Evolutionary conservation across 108 stramenopile species (phyloP).

Genomic region (Mayamaea pseudoterrestris): DNA sequence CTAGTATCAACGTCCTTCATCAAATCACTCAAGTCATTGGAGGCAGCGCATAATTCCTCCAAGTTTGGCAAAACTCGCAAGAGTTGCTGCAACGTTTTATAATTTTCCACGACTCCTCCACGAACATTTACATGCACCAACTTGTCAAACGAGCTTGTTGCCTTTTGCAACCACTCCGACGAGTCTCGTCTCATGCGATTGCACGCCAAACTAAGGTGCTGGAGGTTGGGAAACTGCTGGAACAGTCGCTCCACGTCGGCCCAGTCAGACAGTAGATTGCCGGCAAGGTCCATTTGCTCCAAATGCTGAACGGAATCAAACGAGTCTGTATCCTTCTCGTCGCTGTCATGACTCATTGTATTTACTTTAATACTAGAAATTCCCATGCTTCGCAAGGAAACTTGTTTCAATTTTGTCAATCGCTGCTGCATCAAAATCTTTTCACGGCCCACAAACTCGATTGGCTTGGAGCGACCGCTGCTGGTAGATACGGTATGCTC

Average conservation of each 20-base stretch:
- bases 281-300: conserved; percentile 66
- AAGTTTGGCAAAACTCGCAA: conserved; percentile 51
- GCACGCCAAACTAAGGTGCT: conserved; percentile 48
- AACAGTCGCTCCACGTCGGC: conserved; percentile 30
- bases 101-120: too few relatives aligned
- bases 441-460: conserved; percentile 77
- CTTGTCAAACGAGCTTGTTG: too few relatives aligned
- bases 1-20: too few relatives aligned
- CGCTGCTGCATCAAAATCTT: conserved; percentile 68
- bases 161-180: too few relatives aligned
- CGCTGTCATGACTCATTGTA: too few relatives aligned
- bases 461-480: conserved; percentile 57
- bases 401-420: conserved; percentile 43
- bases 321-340: too few relatives aligned
- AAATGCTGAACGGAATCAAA: conserved; percentile 28
- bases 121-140: conserved; percentile 39
- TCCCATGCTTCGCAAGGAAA: conserved; percentile 64
- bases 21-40: conserved; percentile 51
- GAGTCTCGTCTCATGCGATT: conserved; percentile 63
- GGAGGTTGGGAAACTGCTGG: conserved; percentile 45
- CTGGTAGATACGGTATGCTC: conserved; percentile 57
- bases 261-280: conserved; percentile 67
- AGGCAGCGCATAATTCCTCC: conserved; percentile 65
- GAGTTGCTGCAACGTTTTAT: too few relatives aligned
- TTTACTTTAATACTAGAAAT: conserved; percentile 42